phyloP scores from a whole-genome alignment of 345 rosid genomes.

The Eutrema yunnanense region DNA sequence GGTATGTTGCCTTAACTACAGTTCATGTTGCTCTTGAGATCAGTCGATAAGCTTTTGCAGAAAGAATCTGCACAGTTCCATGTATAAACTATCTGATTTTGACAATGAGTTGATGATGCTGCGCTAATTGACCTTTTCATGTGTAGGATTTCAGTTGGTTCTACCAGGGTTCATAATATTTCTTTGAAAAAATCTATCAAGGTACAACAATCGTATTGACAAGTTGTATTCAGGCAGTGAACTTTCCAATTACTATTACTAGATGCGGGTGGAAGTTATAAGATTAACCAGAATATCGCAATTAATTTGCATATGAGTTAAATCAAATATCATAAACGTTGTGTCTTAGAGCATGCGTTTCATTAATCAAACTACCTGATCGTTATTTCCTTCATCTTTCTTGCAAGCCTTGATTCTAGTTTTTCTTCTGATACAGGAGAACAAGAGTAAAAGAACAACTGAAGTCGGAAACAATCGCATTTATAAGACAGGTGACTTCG shows the following conservation, averaged over 20 bases:
- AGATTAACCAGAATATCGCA: neutral
- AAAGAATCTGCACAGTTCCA: neutral
- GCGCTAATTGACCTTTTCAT: slow-evolving; percentile 5
- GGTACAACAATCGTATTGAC: slow-evolving; percentile 30
- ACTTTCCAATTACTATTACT: neutral
- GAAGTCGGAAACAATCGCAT: slow-evolving; percentile 19
- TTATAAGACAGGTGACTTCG: slow-evolving; percentile 44
- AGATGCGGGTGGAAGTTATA: neutral
- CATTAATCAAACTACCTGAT: neutral
- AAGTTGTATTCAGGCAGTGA: neutral
- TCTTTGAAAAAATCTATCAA: slow-evolving; percentile 36
- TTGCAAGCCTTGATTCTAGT: slow-evolving; percentile 2
- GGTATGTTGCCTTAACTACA: neutral
- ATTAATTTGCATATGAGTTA: neutral
- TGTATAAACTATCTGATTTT: neutral
- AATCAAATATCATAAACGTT: neutral
- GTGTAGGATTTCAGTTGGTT: slow-evolving; percentile 40
- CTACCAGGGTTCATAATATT: slow-evolving; percentile 32
- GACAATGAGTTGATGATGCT: neutral
- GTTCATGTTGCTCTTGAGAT: neutral
- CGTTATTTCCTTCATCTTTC: slow-evolving; percentile 5
- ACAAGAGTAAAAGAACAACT: slow-evolving; percentile 23
- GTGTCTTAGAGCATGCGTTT: neutral
- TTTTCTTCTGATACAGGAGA: slow-evolving; percentile 36
- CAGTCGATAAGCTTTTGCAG: neutral